These are phyloP conservation scores for Pichia californica DNA, from an alignment of 805 yeast genomes.

Conservation along the genomic window DNA sequence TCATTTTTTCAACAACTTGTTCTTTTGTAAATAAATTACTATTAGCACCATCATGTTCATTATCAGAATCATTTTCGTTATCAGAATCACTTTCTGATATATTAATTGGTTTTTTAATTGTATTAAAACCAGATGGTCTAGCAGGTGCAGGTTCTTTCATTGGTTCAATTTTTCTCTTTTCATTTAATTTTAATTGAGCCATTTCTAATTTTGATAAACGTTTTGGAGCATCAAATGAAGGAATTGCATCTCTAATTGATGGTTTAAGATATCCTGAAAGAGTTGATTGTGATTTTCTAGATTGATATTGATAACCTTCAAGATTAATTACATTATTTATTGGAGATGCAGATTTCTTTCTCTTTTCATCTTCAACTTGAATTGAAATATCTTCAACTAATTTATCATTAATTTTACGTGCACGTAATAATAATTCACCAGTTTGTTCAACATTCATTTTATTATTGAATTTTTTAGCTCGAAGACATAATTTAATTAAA, in stretches of 20 bases:
- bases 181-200: slow-evolving; percentile 23
- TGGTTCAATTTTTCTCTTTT: slow-evolving; percentile 16
- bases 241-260: not conserved
- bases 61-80: slow-evolving; percentile 28
- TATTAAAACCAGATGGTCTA: slow-evolving; percentile 49
- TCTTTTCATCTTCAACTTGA: slow-evolving; percentile 34
- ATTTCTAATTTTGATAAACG: slow-evolving; percentile 23
- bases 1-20: slow-evolving; percentile 27
- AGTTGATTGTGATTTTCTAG: slow-evolving; percentile 13
- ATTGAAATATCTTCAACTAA: slow-evolving; percentile 48
- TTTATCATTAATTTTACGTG: slow-evolving; percentile 45
- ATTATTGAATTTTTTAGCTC: slow-evolving; percentile 61
- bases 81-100: slow-evolving; percentile 30
- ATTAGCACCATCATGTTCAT: slow-evolving; percentile 34
- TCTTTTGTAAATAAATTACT: slow-evolving; percentile 38
- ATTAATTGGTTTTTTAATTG: slow-evolving; percentile 12
- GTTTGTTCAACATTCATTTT: slow-evolving; percentile 65
- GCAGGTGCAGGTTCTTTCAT: slow-evolving; percentile 40
- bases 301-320: slow-evolving; percentile 8
- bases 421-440: slow-evolving; percentile 53
- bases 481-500: slow-evolving; percentile 55
- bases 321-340: slow-evolving; percentile 2
- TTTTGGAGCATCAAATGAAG: slow-evolving; percentile 15
- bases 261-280: slow-evolving; percentile 9
- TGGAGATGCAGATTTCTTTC: slow-evolving; percentile 5